phyloP scores from a whole-genome alignment of 2,329 filamentous ascomycete genomes.

The Kalaharituber pfeilii region DNA sequence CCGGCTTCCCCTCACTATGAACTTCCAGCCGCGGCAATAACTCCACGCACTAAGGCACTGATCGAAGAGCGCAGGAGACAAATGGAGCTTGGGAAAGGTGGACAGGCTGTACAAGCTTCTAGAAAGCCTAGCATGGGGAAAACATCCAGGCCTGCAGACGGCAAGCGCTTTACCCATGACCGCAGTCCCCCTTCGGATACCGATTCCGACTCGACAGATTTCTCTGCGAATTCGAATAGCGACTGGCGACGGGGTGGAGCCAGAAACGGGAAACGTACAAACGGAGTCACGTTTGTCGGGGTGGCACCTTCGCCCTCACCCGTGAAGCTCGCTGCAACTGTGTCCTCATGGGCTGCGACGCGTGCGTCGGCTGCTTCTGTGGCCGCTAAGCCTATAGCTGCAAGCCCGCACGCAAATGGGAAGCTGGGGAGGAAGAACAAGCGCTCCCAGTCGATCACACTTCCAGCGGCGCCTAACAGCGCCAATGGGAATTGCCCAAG shows the following conservation, averaged over 20 bases:
- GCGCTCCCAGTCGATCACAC: background rate
- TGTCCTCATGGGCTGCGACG: too few relatives aligned
- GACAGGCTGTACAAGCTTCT: background rate
- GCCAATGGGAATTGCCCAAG: too few relatives aligned
- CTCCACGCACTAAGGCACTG: background rate
- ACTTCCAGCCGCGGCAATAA: background rate
- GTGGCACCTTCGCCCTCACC: too few relatives aligned
- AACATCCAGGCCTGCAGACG: background rate
- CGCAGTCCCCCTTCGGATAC: background rate
- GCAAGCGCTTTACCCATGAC: background rate
- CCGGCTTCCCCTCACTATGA: background rate
- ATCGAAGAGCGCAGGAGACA: background rate
- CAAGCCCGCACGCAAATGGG: too few relatives aligned
- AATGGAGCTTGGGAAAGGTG: background rate
- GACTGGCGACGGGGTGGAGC: background rate
- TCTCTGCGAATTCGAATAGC: background rate
- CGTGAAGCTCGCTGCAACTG: too few relatives aligned
- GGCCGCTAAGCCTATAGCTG: too few relatives aligned
- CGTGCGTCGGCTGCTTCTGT: too few relatives aligned
- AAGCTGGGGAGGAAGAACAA: background rate
- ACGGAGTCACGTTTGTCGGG: too few relatives aligned
- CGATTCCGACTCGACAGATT: background rate
- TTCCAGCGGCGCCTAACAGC: background rate
- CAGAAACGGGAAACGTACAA: background rate
- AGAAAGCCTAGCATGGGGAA: too few relatives aligned